Evolutionary conservation across 345 rosid genomes (phyloP), one percentile per base, ranked within the genome.

Genomic region (Noccaea caerulescens): DNA sequence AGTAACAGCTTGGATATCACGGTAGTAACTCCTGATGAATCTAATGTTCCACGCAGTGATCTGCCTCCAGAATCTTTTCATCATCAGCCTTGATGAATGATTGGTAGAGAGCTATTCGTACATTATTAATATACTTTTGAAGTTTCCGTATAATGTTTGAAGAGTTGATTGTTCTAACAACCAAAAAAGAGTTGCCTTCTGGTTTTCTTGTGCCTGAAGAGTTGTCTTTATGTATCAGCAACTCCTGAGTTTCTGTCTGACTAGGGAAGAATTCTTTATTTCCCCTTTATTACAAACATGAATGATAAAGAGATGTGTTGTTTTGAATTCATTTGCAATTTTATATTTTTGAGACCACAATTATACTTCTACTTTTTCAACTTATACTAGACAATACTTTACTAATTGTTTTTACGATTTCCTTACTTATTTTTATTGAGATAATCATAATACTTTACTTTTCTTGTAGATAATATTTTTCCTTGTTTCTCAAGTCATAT

Each of bases 1-100:
- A 77, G 84, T 45, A 83, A 80, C 81, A 91, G 94, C 81, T 59
- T 83, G 82, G 97, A 91, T 75, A 94, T 94, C 56, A 54, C 92
- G 0, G 92, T 87, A 65, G 91, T 86, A 16, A 80, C 78, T 44
- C 8, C 82, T 27, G 85, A 82, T 27, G 85, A 82, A n/a, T 68
- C 79, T 80, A 76, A 58, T 72, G 81, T 77, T 63, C 88, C 76
- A 50, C 51, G 63, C 82, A 82, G 63, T 78, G 81, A 74, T 86
- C 81, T 58, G 20, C 73, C 66, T 53, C 71, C 54, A 0, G 65
- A 69, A 60, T 39, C 85, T 20, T 84, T 81, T 79, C 79, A 84
- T 55, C 91, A 84, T 38, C 95, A 84, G 82, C 86, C 88, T 59
- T 90, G 81, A 86, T 77, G 18, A 56, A 27, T 43, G 36, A 50